These are phyloP conservation scores for Glarea lozoyensis DNA, from an alignment of 495 filamentous ascomycete genomes.

Conservation along the genomic window DNA sequence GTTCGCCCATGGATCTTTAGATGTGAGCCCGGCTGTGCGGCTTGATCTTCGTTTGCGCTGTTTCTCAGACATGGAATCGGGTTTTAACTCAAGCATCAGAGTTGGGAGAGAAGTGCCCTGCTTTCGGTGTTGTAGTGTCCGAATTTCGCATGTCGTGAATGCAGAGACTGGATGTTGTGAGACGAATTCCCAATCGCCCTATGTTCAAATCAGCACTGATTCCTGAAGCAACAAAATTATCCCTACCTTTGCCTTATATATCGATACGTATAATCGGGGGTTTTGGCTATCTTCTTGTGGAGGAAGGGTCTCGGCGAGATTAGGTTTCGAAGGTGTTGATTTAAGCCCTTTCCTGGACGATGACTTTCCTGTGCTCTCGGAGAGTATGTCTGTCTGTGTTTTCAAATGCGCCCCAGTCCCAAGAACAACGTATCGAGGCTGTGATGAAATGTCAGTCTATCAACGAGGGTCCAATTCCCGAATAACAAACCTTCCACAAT, in stretches of 20 bases:
- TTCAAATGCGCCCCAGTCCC: conserved; percentile 11
- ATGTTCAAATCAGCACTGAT: conserved; percentile 13
- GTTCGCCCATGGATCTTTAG: conserved; percentile 17
- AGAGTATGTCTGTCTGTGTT: conserved; percentile 8
- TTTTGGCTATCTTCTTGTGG: conserved; percentile 20
- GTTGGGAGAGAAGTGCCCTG: conserved; percentile 40
- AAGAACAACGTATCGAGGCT: conserved; percentile 24
- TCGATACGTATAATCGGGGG: conserved; percentile 37
- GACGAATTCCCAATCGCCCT: conserved; percentile 42
- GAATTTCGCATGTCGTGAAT: conserved; percentile 43
- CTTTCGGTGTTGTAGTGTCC: conserved; percentile 44
- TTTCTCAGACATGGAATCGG: conserved; percentile 40
- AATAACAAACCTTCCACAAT: conserved; percentile 43
- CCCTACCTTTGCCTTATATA: conserved; percentile 46
- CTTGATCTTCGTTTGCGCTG: conserved; percentile 47
- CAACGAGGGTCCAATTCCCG: not conserved
- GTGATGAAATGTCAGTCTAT: not conserved
- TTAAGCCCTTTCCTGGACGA: conserved; percentile 15
- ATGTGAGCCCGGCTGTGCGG: conserved; percentile 36
- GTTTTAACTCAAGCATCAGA: conserved; percentile 39
- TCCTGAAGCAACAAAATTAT: not conserved
- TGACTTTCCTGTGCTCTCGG: not conserved
- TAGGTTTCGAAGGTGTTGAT: conserved; percentile 15
- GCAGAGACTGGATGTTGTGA: conserved; percentile 39
- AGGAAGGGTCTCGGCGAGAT: conserved; percentile 12